A percentile compares a stretch with the other conserved stretches of the same genome.
Conservation (phyloP, 805 yeast genomes). For the Candida quercuum region DNA sequence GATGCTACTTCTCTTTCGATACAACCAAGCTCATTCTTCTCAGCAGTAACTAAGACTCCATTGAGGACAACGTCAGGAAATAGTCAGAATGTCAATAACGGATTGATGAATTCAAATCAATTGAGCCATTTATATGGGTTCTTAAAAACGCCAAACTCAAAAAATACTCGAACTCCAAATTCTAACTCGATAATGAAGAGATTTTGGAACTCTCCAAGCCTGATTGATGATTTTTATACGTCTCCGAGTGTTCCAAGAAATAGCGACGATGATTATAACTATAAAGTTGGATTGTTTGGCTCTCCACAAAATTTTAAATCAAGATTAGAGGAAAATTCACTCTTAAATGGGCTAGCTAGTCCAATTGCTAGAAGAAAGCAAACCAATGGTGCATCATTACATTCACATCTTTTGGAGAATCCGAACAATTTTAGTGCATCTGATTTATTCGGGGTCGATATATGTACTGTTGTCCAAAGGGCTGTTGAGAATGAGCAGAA, state of each 20-base stretch:
- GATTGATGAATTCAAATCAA: constrained; percentile 6
- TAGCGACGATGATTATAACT: constrained; percentile 24
- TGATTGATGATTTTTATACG: constrained; percentile 61
- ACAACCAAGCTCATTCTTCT: constrained; percentile 14
- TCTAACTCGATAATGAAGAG: constrained; percentile 39
- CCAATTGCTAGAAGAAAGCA: constrained; percentile 1
- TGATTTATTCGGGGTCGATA: constrained; percentile 55
- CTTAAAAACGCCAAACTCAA: constrained; percentile 25
- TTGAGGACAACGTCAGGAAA: constrained; percentile 17
- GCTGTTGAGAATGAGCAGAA: constrained; percentile 32
- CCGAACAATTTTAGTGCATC: constrained; percentile 12
- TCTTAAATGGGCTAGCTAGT: not conserved
- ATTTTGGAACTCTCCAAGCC: constrained; percentile 62
- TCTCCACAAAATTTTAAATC: constrained; percentile 27
- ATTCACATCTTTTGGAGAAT: constrained; percentile 10
- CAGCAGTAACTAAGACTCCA: constrained; percentile 31
- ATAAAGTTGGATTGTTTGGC: constrained; percentile 25
- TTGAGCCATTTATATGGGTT: constrained; percentile 16
- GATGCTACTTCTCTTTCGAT: constrained; percentile 2
- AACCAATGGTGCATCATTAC: not conserved
- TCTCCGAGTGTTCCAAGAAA: constrained; percentile 35
- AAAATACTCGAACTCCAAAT: constrained; percentile 23
- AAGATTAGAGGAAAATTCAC: constrained; percentile 1
- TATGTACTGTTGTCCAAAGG: constrained; percentile 43
- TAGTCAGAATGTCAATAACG: constrained; percentile 9